Base-by-base conservation (phyloP, 148 eudicot species). In the Vaccinium darrowii region DNA sequence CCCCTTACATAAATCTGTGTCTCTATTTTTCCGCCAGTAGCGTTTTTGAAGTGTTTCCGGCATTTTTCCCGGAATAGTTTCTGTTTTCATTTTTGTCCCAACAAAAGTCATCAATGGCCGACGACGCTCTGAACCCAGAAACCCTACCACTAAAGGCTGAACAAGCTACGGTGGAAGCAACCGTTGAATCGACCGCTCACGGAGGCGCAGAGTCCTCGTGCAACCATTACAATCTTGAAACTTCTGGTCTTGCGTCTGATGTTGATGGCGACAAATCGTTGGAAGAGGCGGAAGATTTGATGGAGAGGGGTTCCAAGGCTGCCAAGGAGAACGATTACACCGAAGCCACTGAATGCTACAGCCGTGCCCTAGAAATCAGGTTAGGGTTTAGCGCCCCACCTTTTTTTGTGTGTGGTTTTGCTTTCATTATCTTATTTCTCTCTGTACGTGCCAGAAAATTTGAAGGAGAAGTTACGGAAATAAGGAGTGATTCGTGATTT, bases 341-440 rank as follows among this genome's bases (percentile, higher is more conserved):
- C 4, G 94, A 93, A 54, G 98, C 99, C 23, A 80, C 94, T 72
- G 99, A 97, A 10, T 93, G 94, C 76, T 97, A 87, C 71, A 97
- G 99, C 87, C 99, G 99, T 88, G 98, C 98, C 89, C 93, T 97
- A 23, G 99, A 97, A 87, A 94, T 97, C 87, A 94, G 95, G 99
- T 93, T 82, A 74, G 85, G 82, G 79, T 73, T 79, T 83, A 69
- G 18, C 0, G 4, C 8, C 5, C 30, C 36, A 16, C 25, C 2
- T 50, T 65, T 10, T 50, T 16, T 3, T 43, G 47, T 43, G 47
- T 71, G 12, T 30, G 25, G 5, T 3, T 36, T 1, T 79, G 49
- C 3, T 78, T 52, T 51, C n/a, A 9, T 3, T 36, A 1, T 36
- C 39, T 36, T 36, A 36, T 36, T 36, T 47, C 65, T 23, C 25